A percentile compares a stretch with the other conserved stretches of the same genome.
These are phyloP conservation scores for Cunninghamia lanceolata DNA, from an alignment of 75 land plant genomes.

Conservation along the genomic window DNA sequence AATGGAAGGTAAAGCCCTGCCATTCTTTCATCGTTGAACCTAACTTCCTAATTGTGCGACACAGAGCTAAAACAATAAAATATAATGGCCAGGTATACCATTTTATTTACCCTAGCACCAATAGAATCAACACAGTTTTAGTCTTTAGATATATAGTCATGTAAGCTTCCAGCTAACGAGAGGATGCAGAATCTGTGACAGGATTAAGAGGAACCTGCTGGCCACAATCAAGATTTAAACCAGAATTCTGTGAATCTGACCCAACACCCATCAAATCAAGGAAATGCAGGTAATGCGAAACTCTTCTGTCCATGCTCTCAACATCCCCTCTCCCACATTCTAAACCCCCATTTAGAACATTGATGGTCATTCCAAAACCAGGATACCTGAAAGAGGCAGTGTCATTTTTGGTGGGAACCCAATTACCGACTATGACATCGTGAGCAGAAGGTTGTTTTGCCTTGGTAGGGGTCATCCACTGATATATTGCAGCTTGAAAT, in stretches of 20 bases:
- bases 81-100: neutral
- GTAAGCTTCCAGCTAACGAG: neutral
- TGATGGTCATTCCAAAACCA: constrained; percentile 91
- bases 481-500: constrained; percentile 75
- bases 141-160: neutral
- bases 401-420: constrained; percentile 84
- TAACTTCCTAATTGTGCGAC: neutral
- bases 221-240: constrained; percentile 57
- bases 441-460: constrained; percentile 75
- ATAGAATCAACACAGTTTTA: neutral
- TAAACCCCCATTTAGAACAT: constrained; percentile 61
- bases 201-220: constrained; percentile 59
- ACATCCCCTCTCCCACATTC: constrained; percentile 81
- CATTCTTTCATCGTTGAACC: neutral
- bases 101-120: constrained; percentile 4
- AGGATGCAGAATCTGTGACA: constrained; percentile 16
- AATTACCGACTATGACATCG: constrained; percentile 67
- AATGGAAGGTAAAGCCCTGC: neutral
- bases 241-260: constrained; percentile 46
- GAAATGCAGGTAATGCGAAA: constrained; percentile 70
- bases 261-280: constrained; percentile 75
- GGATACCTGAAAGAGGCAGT: constrained; percentile 52
- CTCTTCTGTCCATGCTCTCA: constrained; percentile 58
- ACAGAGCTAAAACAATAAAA: neutral
- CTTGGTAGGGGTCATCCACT: constrained; percentile 75